Conservation (phyloP, 495 filamentous ascomycete species). For the Saxophila tyrrhenica region DNA sequence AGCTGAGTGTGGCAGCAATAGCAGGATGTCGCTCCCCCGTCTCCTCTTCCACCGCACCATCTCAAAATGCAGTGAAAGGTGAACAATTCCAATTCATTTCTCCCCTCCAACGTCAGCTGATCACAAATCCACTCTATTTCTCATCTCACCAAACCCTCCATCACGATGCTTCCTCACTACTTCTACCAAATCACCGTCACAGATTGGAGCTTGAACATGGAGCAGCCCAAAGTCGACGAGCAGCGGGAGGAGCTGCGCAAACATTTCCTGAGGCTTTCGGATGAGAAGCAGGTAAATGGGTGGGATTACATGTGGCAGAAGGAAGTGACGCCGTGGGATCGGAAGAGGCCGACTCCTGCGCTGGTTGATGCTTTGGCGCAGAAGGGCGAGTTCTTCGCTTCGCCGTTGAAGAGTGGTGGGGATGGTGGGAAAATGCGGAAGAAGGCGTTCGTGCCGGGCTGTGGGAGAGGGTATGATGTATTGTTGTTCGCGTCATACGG, state of each 20-base stretch:
- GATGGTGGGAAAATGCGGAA: conserved; percentile 34
- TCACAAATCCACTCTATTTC: neutral
- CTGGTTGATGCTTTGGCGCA: conserved; percentile 50
- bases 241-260: neutral
- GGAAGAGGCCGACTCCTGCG: conserved; percentile 52
- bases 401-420: conserved; percentile 27
- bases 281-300: conserved; percentile 12
- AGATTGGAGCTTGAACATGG: neutral
- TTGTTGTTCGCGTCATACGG: conserved; percentile 21
- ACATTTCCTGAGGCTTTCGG: conserved; percentile 19
- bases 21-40: no score
- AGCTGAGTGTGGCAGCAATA: no score
- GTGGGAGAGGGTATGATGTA: conserved; percentile 46
- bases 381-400: conserved; percentile 36
- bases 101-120: neutral
- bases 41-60: no score
- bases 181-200: neutral
- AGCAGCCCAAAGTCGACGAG: neutral
- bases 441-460: conserved; percentile 43
- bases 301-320: conserved; percentile 48
- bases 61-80: neutral
- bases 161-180: neutral
- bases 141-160: no score
- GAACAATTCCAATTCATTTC: neutral
- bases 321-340: conserved; percentile 41